Evolutionary conservation across 352 stramenopile species (phyloP), one percentile per base, ranked within the genome.

Genomic region (Phytophthora brassicae): DNA sequence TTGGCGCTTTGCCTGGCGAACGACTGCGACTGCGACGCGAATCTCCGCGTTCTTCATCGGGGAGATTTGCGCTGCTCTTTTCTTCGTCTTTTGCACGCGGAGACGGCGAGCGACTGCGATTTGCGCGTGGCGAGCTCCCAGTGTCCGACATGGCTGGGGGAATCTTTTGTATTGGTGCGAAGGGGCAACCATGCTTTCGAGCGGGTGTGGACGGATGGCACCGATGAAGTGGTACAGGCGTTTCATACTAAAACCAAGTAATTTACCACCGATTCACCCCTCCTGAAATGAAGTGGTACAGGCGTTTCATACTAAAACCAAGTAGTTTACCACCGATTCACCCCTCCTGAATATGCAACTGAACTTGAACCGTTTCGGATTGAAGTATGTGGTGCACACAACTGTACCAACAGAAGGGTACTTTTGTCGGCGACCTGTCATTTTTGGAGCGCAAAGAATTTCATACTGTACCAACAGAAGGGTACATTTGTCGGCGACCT

Each of bases 21-120:
- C 66, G 75, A 41, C 75, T 86, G 26, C 74, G 72, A 41, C 73
- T 75, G 36, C 66, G 65, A 33, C 66, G n/a, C n/a, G n/a, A n/a
- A 9, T 51, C 33, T 9, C 50, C 43, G 14, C 16, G 16, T 2
- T 57, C 49, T 4, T 50, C 8, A n/a, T 24, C 26, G 8, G 50
- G 42, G 20, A 24, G 24, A n/a, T 20, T 35, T 29, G 50, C 53
- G 22, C 60, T 56, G 50, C 35, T 61, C 43, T 60, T 36, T 22
- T 70, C 55, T 14, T 41, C 46, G 14, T 62, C 60, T n/a, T 49
- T 28, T 26, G 24, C 57, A 22, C 36, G 45, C 3, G 56, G 66
- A 17, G 73, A 74, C 23, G 65, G 33, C 29, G 74, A 79, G 31
- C 46, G 59, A 33, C 53, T 66, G 49, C 58, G 64, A 43, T 60